Evolutionary conservation across 495 filamentous ascomycete genomes (phyloP).

Genomic region (Neurospora sp.): DNA sequence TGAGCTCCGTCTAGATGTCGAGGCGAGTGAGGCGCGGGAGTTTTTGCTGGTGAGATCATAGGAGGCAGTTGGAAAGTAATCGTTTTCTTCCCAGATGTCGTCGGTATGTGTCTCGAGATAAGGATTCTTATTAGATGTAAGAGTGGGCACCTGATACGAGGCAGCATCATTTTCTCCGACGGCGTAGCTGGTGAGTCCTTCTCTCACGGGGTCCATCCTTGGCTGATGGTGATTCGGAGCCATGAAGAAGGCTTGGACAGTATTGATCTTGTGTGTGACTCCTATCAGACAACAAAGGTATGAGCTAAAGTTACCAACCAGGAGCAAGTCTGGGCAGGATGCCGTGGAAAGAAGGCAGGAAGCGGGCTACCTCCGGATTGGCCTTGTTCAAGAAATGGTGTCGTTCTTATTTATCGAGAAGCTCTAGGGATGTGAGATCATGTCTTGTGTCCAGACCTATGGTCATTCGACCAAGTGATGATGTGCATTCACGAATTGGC

Average conservation of each 20-base stretch:
- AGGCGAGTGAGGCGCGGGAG: conserved; percentile 9
- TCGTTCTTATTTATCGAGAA: neutral
- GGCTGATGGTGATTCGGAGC: neutral
- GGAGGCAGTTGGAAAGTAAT: neutral
- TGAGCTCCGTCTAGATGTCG: conserved; percentile 11
- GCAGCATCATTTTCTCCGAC: neutral
- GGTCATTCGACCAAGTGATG: neutral
- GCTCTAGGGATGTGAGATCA: neutral
- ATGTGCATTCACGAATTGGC: neutral
- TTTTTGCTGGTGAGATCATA: neutral
- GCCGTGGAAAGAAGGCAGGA: neutral
- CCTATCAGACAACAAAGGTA: neutral
- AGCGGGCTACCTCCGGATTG: neutral
- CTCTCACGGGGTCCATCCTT: neutral
- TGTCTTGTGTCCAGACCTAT: neutral
- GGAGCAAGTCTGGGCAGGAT: neutral
- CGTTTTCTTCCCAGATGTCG: neutral
- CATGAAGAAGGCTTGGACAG: neutral
- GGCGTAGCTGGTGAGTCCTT: neutral
- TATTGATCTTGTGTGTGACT: neutral
- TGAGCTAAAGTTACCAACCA: neutral
- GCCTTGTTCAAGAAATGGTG: neutral
- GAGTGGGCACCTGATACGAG: neutral
- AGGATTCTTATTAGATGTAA: neutral
- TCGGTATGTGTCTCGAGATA: neutral